Evolutionary conservation across 768 basidiomycete genomes (phyloP).

Genomic region (Mycena capillaripes): DNA sequence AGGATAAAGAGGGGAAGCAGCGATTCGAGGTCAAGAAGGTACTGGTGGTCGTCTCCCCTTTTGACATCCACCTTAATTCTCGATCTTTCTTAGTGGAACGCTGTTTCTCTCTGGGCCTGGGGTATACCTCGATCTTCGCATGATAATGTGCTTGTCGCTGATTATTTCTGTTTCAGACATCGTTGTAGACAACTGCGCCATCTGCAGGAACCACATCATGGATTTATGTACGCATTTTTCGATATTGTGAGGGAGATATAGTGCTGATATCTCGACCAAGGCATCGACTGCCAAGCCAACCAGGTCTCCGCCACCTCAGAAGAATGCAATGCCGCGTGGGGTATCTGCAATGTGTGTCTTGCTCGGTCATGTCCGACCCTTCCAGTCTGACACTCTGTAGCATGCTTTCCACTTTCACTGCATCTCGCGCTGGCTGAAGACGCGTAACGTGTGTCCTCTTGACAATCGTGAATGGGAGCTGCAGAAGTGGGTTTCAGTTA

Average conservation of each 20-base stretch:
- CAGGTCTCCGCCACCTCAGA: conserved; percentile 97
- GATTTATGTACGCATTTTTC: conserved; percentile 85
- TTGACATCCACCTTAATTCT: conserved; percentile 19
- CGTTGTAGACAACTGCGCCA: conserved; percentile 99
- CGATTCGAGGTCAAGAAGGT: conserved; percentile 99
- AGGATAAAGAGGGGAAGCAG: conserved; percentile 72
- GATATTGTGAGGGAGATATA: background rate
- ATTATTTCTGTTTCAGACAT: conserved; percentile 73
- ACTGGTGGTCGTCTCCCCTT: conserved; percentile 24
- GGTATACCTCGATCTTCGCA: conserved; percentile 61
- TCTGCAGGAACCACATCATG: conserved; percentile 99
- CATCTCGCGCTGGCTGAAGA: conserved; percentile 99
- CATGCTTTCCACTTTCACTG: conserved; percentile 99
- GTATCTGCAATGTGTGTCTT: conserved; percentile 91
- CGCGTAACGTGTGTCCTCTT: conserved; percentile 93
- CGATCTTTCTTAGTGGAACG: conserved; percentile 94
- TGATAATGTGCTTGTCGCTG: background rate
- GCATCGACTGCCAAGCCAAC: conserved; percentile 99
- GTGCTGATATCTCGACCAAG: conserved; percentile 55
- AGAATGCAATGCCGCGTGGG: conserved; percentile 99
- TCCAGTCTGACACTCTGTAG: conserved; percentile 53
- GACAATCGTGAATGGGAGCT: conserved; percentile 98
- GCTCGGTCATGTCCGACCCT: background rate
- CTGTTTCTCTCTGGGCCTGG: conserved; percentile 99
- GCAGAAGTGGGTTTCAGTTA: conserved; percentile 81